Evolutionary conservation across 108 stramenopile species (phyloP).

Genomic region (Cyclostephanos invisitatus): DNA sequence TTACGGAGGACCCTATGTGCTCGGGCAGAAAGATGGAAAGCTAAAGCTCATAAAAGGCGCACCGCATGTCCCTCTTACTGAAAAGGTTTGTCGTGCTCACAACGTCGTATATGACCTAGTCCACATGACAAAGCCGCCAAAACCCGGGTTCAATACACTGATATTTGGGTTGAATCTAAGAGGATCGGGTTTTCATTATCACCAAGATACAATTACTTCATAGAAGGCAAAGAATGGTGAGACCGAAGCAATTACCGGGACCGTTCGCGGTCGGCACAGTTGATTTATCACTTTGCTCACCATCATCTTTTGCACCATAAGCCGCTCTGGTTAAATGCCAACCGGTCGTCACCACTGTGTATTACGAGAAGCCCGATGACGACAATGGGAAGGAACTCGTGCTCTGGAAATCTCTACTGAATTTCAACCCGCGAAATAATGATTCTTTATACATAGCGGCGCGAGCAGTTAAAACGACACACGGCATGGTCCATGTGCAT

Average conservation of each 20-base stretch:
- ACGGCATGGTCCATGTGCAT: slow-evolving; percentile 31
- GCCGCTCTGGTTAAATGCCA: slow-evolving; percentile 18
- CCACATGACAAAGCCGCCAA: slow-evolving; percentile 15
- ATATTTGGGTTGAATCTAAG: slow-evolving; percentile 31
- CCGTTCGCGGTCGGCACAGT: not conserved
- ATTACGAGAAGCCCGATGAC: slow-evolving; percentile 16
- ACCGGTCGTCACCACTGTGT: slow-evolving; percentile 32
- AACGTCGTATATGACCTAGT: slow-evolving; percentile 26
- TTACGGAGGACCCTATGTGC: slow-evolving; percentile 29
- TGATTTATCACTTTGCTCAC: not conserved
- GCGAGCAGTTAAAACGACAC: slow-evolving; percentile 18
- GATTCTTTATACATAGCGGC: slow-evolving; percentile 32
- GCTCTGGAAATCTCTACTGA: slow-evolving; percentile 23
- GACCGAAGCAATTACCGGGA: not conserved
- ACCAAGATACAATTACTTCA: slow-evolving; percentile 29
- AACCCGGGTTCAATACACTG: slow-evolving; percentile 30
- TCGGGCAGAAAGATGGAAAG: slow-evolving; percentile 27
- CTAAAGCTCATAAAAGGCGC: slow-evolving; percentile 32
- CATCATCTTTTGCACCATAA: not conserved
- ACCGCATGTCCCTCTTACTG: slow-evolving; percentile 21
- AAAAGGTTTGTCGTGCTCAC: slow-evolving; percentile 27
- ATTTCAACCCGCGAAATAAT: slow-evolving; percentile 21
- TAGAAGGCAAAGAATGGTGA: slow-evolving; percentile 28
- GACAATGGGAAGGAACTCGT: slow-evolving; percentile 30
- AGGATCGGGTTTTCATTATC: slow-evolving; percentile 40